Base-by-base conservation (phyloP, 257 asterid species). In the Schizonepeta tenuifolia region DNA sequence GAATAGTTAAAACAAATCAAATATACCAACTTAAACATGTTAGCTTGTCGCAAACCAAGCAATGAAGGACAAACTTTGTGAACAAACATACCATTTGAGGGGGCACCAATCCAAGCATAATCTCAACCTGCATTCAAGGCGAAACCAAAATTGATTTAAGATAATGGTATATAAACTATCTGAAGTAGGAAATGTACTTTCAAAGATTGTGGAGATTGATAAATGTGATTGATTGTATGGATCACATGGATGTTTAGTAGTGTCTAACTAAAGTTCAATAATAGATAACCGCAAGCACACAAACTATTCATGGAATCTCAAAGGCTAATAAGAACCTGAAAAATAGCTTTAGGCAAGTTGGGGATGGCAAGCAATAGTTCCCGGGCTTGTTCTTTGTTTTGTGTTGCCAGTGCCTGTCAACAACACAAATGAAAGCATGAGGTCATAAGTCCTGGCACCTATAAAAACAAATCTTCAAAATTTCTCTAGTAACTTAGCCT, bases 21-120 rank as follows among this genome's bases (percentile, higher is more conserved):
- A 67, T 26, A 36, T 20, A 79, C 51, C 17, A 53, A 24, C 71
- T 55, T 56, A 59, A 50, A 64, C 55, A 67, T 10, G 67, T 72
- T 36, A 38, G 77, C 56, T 65, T 62, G 33, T 40, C 35, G 54
- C 60, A 63, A 75, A 50, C 59, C 66, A 20, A 67, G 31, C 4
- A 57, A 65, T 24, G 51, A 66, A 60, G 22, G 40, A 49, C 78
- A 78, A 71, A 69, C 21, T 26, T 5, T 7, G 74, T 5, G 57
- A 81, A 62, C 7, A 40, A 68, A 85, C 95, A 36, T 77, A 93
- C 98, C 98, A 93, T 86, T 83, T 86, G 92, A 18, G 86, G 88
- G n/a, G 99, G 59, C 31, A 87, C 96, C 85, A 88, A 72, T 73
- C 96, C 97, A 31, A 89, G 88, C 90, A 94, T 87, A 82, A 89